phyloP scores from a whole-genome alignment of 371 early-diverging fungal species.

The Mortierella sp. region DNA sequence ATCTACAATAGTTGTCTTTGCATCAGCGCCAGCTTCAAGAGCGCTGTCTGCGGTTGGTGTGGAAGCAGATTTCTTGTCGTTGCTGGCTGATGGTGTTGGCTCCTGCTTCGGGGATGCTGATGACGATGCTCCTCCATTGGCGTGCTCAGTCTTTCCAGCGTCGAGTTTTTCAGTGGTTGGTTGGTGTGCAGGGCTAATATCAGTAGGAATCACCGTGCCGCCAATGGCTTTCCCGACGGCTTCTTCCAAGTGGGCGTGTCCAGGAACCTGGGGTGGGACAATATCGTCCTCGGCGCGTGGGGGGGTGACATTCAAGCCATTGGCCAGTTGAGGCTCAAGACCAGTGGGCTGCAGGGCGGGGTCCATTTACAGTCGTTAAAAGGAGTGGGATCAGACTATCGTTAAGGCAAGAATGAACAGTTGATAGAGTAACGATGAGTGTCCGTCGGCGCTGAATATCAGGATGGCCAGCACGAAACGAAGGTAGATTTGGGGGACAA shows the following conservation, averaged over 20 bases:
- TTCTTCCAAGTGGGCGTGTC: conserved; percentile 25
- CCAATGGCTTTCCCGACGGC: conserved; percentile 47
- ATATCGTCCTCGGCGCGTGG: conserved; percentile 18
- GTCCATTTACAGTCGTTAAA: conserved; percentile 25
- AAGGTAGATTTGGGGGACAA: too few species aligned
- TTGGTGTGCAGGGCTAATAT: conserved; percentile 30
- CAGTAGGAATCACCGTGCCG: conserved; percentile 42
- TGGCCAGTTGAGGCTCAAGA: not conserved
- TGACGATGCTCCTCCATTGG: conserved; percentile 1
- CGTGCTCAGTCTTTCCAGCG: conserved; percentile 4
- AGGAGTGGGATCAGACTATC: not conserved
- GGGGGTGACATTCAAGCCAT: conserved; percentile 12
- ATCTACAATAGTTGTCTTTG: conserved; percentile 7
- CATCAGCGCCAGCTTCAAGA: conserved; percentile 2
- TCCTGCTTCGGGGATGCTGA: conserved; percentile 7
- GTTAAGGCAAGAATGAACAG: too few species aligned
- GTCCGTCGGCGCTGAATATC: too few species aligned
- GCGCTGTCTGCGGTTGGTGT: not conserved
- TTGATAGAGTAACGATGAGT: too few species aligned
- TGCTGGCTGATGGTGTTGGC: conserved; percentile 6
- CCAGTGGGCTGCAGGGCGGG: conserved; percentile 26
- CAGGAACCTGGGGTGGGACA: conserved; percentile 21
- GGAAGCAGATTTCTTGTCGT: not conserved
- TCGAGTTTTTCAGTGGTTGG: conserved; percentile 29
- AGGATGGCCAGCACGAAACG: too few species aligned